Conservation (phyloP, 1,284 basidiomycete genomes). For the Boletus mariae region DNA sequence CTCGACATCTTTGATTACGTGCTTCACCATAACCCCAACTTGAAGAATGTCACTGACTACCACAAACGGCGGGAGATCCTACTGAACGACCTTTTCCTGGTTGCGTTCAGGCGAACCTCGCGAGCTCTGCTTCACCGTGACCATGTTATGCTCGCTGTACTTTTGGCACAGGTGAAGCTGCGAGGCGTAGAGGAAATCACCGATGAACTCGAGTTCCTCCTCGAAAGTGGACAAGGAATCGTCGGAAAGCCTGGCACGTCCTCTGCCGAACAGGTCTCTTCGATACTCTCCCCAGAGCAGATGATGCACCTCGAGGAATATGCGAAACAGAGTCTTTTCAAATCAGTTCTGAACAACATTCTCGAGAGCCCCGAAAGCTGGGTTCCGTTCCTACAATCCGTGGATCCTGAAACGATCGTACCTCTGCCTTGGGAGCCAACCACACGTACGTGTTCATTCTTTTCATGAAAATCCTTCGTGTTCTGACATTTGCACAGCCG, state of each 20-base stretch:
- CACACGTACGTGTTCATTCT: constrained; percentile 53
- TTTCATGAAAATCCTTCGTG: background rate
- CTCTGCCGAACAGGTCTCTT: constrained; percentile 37
- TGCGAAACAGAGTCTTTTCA: constrained; percentile 72
- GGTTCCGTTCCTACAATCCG: constrained; percentile 70
- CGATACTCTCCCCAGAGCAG: constrained; percentile 66
- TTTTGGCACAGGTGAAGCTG: constrained; percentile 88
- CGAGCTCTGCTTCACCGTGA: constrained; percentile 90
- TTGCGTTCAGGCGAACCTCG: constrained; percentile 87
- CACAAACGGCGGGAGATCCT: constrained; percentile 77
- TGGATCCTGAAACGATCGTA: constrained; percentile 67
- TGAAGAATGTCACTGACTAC: constrained; percentile 76
- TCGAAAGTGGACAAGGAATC: constrained; percentile 82
- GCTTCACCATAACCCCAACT: constrained; percentile 87
- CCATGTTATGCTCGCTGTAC: constrained; percentile 86
- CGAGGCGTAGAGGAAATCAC: constrained; percentile 74
- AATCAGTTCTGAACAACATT: constrained; percentile 71
- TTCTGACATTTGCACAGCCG: constrained; percentile 45
- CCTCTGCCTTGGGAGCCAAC: constrained; percentile 76
- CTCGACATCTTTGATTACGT: constrained; percentile 97
- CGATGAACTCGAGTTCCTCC: constrained; percentile 86
- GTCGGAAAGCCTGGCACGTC: constrained; percentile 38
- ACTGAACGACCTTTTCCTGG: constrained; percentile 88
- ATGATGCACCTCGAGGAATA: constrained; percentile 62
- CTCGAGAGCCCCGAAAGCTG: constrained; percentile 67